Base-by-base conservation (phyloP, 148 eudicot genomes). In the Polygonum maritimum region DNA sequence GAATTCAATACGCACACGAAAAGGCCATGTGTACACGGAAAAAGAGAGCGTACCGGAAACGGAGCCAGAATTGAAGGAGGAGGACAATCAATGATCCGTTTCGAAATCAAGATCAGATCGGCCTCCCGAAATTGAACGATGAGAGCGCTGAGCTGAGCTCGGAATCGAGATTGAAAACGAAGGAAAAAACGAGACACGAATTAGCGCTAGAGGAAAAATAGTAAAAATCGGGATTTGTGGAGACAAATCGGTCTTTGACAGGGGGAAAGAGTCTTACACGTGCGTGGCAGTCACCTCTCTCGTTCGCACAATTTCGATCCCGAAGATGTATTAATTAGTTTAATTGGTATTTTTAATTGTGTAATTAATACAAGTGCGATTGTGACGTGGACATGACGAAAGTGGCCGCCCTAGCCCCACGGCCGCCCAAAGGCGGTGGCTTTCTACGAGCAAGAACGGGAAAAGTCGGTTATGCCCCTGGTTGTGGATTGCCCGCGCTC, bases 261-360 rank as follows among this genome's bases (percentile, higher is more conserved):
- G 71, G 16, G 71, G 13, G 69, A 21, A 6, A 7, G 33, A 21
- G 63, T 19, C 7, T 35, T 22, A 67, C 71, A 67, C 71, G 71
- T 67, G 71, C 71, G 71, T 67, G 71, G 71, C 71, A 67, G 45
- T 38, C 71, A 67, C 71, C 45, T 67, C 71, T 67, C 71, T 67
- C 44, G 45, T 67, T 38, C 70, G 70, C 41, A 33, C 41, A 65
- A 33, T 33, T 65, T 65, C 71, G 71, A 67, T 67, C 71, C 71
- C 45, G 7, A 67, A 67, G 71, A 21, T 63, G n/a, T 40, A 26
- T 26, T 26, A 26, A 26, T 26, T 26, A 26, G 31, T 26, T 26
- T 26, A 26, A 26, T 26, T 26, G 31, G 31, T 26, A 26, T 26
- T 26, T 26, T 26, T 26, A 26, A 26, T 26, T 26, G 31, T 26